Evolutionary conservation across 2,329 filamentous ascomycete genomes (phyloP).

Genomic region (Aspergillus versicolor): DNA sequence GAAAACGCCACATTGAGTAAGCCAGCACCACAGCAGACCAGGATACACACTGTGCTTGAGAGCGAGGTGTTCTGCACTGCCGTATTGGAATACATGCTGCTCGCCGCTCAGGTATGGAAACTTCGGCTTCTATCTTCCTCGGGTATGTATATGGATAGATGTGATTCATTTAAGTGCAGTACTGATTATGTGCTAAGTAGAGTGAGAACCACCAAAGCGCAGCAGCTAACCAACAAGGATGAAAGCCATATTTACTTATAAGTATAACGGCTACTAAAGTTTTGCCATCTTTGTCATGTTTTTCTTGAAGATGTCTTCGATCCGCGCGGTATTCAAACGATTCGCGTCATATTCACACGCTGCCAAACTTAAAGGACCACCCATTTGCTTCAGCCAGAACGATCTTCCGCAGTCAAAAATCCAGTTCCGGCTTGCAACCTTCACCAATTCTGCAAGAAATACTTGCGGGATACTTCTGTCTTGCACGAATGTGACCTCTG

Average conservation of each 20-base stretch:
- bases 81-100: neutral
- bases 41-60: too few relatives aligned
- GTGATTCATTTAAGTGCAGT: neutral
- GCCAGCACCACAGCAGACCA: too few relatives aligned
- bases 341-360: slow-evolving; percentile 27
- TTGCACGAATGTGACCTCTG: slow-evolving; percentile 28
- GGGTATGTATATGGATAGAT: neutral
- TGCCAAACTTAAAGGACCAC: slow-evolving; percentile 29
- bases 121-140: neutral
- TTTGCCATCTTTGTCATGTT: slow-evolving; percentile 20
- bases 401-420: slow-evolving; percentile 33
- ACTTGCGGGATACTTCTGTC: slow-evolving; percentile 27
- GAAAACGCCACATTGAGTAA: neutral
- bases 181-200: neutral
- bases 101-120: neutral
- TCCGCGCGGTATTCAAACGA: slow-evolving; percentile 21
- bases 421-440: slow-evolving; percentile 33
- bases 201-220: neutral
- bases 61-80: neutral
- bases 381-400: slow-evolving; percentile 32
- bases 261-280: slow-evolving; percentile 7
- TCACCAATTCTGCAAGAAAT: slow-evolving; percentile 33
- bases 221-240: neutral
- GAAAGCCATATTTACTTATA: neutral
- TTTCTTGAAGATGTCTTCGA: slow-evolving; percentile 22